Evolutionary conservation across 306 rosid genomes (phyloP).

Genomic region (Herpetospermum pedunculosum): DNA sequence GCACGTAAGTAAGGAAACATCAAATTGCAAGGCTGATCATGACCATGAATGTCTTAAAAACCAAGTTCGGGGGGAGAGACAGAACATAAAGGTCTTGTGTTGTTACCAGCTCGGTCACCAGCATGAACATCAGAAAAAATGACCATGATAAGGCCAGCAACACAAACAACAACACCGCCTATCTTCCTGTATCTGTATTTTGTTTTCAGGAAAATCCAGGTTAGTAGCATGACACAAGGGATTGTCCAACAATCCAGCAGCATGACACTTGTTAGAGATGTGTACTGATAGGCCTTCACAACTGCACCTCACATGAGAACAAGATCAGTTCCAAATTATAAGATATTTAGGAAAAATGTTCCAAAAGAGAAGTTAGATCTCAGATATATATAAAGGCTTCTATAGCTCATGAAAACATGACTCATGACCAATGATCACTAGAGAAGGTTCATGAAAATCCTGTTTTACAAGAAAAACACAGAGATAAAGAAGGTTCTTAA

Average conservation of each 20-base stretch:
- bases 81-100: not conserved
- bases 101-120: conserved; percentile 66
- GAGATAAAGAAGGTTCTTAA: not conserved
- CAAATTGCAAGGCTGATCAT: not conserved
- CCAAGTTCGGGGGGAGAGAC: not conserved
- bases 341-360: not conserved
- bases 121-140: conserved; percentile 91
- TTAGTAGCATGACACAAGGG: conserved; percentile 82
- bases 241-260: conserved; percentile 96
- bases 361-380: not conserved
- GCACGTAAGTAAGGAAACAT: conserved; percentile 3
- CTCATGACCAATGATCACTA: not conserved
- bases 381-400: not conserved
- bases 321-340: not conserved
- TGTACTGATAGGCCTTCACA: conserved; percentile 96
- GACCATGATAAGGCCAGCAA: conserved; percentile 77
- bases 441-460: not conserved
- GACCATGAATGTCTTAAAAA: not conserved
- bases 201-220: conserved; percentile 93
- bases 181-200: conserved; percentile 66
- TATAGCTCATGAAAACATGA: not conserved
- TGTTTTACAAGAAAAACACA: not conserved
- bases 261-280: conserved; percentile 90
- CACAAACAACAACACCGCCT: conserved; percentile 64
- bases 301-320: conserved; percentile 40